phyloP scores from a whole-genome alignment of 2,329 filamentous ascomycete species.

The Fusarium sp. region DNA sequence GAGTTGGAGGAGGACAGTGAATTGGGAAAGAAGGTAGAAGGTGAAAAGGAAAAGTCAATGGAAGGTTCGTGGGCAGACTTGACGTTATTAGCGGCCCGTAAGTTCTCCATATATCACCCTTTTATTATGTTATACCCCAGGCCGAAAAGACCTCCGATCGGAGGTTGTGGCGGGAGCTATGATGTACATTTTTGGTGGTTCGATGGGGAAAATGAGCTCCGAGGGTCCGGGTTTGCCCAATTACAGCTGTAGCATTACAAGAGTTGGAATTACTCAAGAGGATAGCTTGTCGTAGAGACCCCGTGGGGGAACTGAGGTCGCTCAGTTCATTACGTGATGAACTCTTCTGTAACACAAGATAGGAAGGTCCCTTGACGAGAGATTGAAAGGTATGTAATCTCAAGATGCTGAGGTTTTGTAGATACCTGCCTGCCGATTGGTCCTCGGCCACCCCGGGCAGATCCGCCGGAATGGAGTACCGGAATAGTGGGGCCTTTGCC shows the following conservation, averaged over 20 bases:
- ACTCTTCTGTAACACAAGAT: background rate
- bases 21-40: background rate
- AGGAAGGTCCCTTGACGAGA: conserved; percentile 17
- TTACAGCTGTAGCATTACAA: conserved; percentile 9
- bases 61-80: conserved; percentile 1
- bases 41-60: background rate
- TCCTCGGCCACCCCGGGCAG: conserved; percentile 23
- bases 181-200: conserved; percentile 13
- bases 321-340: conserved; percentile 28
- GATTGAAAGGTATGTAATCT: conserved; percentile 6
- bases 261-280: background rate
- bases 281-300: background rate
- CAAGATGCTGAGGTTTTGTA: background rate
- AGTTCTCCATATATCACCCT: conserved; percentile 32
- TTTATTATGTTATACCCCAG: conserved; percentile 27
- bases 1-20: background rate
- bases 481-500: background rate
- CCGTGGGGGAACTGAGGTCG: conserved; percentile 25
- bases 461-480: conserved; percentile 25
- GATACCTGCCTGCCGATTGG: conserved; percentile 13
- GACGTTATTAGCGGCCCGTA: conserved; percentile 27
- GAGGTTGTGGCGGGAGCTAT: conserved; percentile 31
- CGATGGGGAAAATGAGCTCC: conserved; percentile 3
- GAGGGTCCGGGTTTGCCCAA: conserved; percentile 13
- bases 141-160: conserved; percentile 29